These are phyloP conservation scores for Helichrysum umbraculigerum DNA, from an alignment of 129 eudicot genomes.

Conservation along the genomic window DNA sequence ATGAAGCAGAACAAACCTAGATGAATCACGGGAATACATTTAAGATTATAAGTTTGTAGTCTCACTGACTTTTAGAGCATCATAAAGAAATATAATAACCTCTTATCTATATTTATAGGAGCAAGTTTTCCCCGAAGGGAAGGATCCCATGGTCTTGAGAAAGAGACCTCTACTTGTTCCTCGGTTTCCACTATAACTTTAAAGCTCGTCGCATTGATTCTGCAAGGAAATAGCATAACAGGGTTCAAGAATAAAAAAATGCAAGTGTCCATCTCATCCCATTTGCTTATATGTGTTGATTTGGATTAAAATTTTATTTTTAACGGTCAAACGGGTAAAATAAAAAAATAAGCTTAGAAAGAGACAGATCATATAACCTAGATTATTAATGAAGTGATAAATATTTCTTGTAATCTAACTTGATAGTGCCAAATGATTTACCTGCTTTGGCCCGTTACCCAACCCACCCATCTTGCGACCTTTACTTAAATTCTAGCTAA, in stretches of 20 bases:
- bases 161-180: slow-evolving; percentile 42
- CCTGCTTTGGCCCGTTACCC: too few species aligned
- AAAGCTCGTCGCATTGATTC: slow-evolving; percentile 40
- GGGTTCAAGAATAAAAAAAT: neutral
- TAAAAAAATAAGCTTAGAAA: neutral
- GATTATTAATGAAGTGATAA: neutral
- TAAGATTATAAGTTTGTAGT: neutral
- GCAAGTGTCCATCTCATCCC: neutral
- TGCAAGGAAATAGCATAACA: slow-evolving; percentile 16
- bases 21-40: neutral
- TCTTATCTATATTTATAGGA: slow-evolving; percentile 44
- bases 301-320: neutral
- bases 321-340: neutral
- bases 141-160: slow-evolving; percentile 43
- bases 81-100: slow-evolving; percentile 19
- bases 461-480: neutral
- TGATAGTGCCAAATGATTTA: neutral
- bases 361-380: neutral
- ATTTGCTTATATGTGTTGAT: neutral
- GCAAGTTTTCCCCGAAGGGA: slow-evolving; percentile 39
- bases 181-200: slow-evolving; percentile 43
- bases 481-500: slow-evolving; percentile 11
- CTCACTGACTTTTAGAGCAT: neutral
- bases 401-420: too few species aligned
- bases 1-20: slow-evolving; percentile 55